Conservation (phyloP, 164 flowering plant genomes). For the Malania oleifera region DNA sequence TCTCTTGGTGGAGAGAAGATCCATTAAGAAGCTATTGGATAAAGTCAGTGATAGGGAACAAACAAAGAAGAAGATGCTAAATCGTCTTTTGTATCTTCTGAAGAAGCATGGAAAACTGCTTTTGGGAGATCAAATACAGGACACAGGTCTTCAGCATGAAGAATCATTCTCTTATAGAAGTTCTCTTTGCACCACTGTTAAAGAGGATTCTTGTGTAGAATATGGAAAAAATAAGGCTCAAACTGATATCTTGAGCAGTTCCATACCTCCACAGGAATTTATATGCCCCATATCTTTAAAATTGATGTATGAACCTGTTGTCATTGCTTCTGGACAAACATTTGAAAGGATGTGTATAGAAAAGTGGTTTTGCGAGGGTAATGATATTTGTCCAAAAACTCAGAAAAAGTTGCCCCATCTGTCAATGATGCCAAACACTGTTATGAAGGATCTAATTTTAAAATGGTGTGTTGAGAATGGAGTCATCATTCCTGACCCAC, state of each 20-base stretch:
- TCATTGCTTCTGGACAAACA: constrained; percentile 81
- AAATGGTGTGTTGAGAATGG: constrained; percentile 51
- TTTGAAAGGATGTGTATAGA: constrained; percentile 77
- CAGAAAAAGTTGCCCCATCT: constrained; percentile 35
- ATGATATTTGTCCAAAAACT: constrained; percentile 75
- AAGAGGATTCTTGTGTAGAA: constrained; percentile 15
- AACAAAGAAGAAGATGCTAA: constrained; percentile 43
- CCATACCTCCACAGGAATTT: constrained; percentile 54
- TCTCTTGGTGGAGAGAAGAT: constrained; percentile 64
- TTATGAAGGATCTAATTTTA: constrained; percentile 52
- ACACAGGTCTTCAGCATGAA: constrained; percentile 13
- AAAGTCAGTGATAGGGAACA: constrained; percentile 38
- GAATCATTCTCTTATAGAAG: constrained; percentile 6
- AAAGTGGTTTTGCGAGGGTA: constrained; percentile 81
- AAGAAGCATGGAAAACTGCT: constrained; percentile 45
- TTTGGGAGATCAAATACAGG: constrained; percentile 22
- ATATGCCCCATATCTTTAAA: constrained; percentile 65
- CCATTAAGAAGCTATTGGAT: constrained; percentile 48
- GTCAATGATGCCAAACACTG: constrained; percentile 47
- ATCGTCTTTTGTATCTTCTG: constrained; percentile 46
- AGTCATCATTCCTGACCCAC: constrained; percentile 26
- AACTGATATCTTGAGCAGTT: constrained; percentile 13
- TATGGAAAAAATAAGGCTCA: constrained; percentile 15
- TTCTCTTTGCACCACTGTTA: constrained; percentile 12
- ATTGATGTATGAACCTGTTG: constrained; percentile 82